These are phyloP conservation scores for Carex myosuroides DNA, from an alignment of 176 grass and related monocot species.

Conservation along the genomic window DNA sequence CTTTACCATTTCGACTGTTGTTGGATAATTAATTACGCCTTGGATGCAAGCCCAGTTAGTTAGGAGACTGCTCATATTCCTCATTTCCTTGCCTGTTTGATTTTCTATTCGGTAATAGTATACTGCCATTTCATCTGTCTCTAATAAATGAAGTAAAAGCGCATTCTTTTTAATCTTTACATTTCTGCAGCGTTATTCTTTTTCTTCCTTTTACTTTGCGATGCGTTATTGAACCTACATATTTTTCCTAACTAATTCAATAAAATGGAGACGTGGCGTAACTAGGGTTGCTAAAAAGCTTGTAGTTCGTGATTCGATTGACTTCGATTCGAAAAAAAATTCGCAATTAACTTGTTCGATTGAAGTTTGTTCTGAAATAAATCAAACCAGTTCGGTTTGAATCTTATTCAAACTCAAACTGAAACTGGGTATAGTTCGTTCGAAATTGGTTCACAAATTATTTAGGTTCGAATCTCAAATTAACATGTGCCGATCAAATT, in stretches of 20 bases:
- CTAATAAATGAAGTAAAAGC: background rate
- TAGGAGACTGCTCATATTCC: background rate
- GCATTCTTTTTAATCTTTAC: background rate
- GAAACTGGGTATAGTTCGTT: too few species aligned
- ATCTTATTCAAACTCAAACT: too few species aligned
- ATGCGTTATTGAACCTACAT: background rate
- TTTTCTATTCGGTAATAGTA: background rate
- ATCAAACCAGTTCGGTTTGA: too few species aligned
- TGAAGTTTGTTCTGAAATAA: too few species aligned
- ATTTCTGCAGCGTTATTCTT: background rate
- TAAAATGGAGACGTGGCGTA: background rate
- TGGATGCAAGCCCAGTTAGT: background rate
- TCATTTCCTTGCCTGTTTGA: background rate
- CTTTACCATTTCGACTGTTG: background rate
- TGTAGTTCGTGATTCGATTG: too few species aligned
- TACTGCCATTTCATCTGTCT: background rate
- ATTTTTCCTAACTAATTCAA: background rate
- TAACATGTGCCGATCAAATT: too few species aligned
- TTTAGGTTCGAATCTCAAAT: too few species aligned
- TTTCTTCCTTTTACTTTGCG: background rate
- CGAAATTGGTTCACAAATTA: too few species aligned
- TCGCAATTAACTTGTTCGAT: too few species aligned
- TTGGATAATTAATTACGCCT: background rate
- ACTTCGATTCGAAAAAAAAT: too few species aligned
- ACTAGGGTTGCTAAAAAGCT: too few species aligned